Evolutionary conservation across 305 asterid species (phyloP).

Genomic region (Solanum hybrid): DNA sequence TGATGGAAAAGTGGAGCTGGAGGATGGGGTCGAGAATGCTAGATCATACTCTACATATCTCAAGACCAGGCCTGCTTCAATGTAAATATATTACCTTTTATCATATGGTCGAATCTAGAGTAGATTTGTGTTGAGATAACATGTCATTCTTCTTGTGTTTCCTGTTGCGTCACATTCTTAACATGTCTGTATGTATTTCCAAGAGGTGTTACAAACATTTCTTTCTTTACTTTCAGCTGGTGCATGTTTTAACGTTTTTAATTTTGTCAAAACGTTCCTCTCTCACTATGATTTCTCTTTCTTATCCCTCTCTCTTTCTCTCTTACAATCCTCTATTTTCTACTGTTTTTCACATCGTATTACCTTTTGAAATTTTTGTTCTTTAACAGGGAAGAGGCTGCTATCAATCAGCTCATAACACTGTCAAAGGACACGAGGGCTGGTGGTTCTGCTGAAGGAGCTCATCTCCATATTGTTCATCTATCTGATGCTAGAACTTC

Average conservation of each 20-base stretch:
- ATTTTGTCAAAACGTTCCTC: neutral
- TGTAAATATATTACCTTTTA: slow-evolving; percentile 26
- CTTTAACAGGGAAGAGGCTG: slow-evolving; percentile 79
- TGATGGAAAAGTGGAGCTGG: slow-evolving; percentile 20
- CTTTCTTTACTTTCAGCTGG: neutral
- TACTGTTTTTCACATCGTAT: neutral
- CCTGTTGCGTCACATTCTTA: neutral
- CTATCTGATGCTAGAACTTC: slow-evolving; percentile 78
- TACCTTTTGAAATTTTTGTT: neutral
- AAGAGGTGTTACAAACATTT: neutral
- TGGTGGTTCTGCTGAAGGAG: slow-evolving; percentile 88
- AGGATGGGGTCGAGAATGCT: slow-evolving; percentile 32
- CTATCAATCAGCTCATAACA: slow-evolving; percentile 64
- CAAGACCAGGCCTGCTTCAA: slow-evolving; percentile 77
- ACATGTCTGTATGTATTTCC: neutral
- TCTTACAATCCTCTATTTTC: neutral
- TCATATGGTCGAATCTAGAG: neutral
- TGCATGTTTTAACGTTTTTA: neutral
- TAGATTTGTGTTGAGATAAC: neutral
- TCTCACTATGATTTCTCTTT: neutral
- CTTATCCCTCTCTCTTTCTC: neutral
- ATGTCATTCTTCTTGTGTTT: neutral
- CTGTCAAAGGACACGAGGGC: slow-evolving; percentile 49
- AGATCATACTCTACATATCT: slow-evolving; percentile 82
- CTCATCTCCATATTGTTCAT: slow-evolving; percentile 94